These are phyloP conservation scores for Amanita fuliginea DNA, from an alignment of 768 basidiomycete species.

Conservation along the genomic window DNA sequence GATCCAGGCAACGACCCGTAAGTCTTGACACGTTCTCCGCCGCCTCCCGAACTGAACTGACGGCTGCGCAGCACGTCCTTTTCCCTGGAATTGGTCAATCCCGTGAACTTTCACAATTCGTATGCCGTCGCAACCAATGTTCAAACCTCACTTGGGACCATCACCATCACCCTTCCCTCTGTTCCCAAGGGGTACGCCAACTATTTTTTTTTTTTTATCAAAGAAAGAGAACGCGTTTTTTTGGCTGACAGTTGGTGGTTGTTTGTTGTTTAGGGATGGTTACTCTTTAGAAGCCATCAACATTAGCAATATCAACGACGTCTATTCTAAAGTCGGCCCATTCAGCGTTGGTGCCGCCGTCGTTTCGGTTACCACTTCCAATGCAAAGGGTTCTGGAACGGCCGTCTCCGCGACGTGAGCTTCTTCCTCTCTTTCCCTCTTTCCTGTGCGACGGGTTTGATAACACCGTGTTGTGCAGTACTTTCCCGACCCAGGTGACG, in stretches of 20 bases:
- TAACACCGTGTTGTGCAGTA: neutral
- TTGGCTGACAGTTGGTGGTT: neutral
- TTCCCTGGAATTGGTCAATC: constrained; percentile 39
- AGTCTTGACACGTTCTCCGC: constrained; percentile 9
- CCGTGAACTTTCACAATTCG: constrained; percentile 34
- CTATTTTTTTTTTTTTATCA: constrained; percentile 8
- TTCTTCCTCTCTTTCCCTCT: neutral
- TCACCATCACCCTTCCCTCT: constrained; percentile 33
- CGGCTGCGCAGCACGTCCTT: constrained; percentile 16
- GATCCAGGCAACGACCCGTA: constrained; percentile 28
- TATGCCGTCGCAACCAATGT: constrained; percentile 51
- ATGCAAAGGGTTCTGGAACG: neutral
- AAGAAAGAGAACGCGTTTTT: neutral
- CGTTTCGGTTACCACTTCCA: constrained; percentile 3
- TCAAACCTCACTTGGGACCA: constrained; percentile 17
- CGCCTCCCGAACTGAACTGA: neutral
- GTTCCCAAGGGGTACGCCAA: constrained; percentile 36
- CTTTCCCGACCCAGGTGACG: neutral
- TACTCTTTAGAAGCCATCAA: constrained; percentile 41
- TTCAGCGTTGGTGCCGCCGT: constrained; percentile 30
- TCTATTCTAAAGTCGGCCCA: constrained; percentile 24
- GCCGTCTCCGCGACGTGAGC: constrained; percentile 1
- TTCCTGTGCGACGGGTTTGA: neutral
- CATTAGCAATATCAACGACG: constrained; percentile 30
- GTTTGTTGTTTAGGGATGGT: constrained; percentile 22